Percentiles rank a stretch among this genome's conserved stretches.
Conservation (phyloP, 768 basidiomycete species). For the Trichaptum fuscoviolaceum region DNA sequence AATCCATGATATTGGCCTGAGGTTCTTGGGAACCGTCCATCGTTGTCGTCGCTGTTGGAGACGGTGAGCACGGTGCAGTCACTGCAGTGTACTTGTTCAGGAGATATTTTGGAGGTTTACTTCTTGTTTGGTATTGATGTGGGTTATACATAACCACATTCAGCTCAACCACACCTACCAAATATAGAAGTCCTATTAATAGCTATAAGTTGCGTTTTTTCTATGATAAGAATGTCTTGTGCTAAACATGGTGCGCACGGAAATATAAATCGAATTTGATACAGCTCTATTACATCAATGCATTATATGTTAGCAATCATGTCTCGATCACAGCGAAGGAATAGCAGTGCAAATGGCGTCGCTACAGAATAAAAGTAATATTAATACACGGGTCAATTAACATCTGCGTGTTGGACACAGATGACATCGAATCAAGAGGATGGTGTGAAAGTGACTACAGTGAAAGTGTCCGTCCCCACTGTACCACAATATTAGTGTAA, state of each 20-base stretch:
- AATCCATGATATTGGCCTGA: conserved; percentile 39
- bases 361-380: background rate
- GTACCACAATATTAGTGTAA: no score
- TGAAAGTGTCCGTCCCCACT: background rate
- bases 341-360: background rate
- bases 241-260: background rate
- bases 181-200: no score
- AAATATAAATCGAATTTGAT: background rate
- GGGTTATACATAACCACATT: background rate
- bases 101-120: background rate
- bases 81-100: conserved; percentile 5
- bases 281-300: background rate
- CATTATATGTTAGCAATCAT: background rate
- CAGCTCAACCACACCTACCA: no score
- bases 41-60: conserved; percentile 16
- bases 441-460: background rate
- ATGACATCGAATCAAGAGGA: background rate
- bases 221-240: background rate
- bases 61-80: no score
- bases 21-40: conserved; percentile 27
- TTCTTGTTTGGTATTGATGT: background rate
- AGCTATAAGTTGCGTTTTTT: no score
- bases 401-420: background rate
- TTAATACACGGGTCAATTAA: background rate
- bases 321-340: background rate